Evolutionary conservation across 305 asterid species (phyloP).

Genomic region (Fraxinus latifolia): DNA sequence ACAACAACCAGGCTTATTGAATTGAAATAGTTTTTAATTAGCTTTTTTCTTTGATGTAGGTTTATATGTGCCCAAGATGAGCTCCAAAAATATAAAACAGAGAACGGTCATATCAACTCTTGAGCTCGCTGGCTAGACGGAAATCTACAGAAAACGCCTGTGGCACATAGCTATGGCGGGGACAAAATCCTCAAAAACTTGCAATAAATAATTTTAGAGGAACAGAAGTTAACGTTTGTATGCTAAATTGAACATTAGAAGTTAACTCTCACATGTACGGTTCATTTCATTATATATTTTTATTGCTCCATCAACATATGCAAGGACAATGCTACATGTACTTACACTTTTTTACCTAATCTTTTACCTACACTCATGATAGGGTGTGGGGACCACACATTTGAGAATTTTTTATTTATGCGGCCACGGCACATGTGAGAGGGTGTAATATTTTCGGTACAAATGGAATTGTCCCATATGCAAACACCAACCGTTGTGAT

Average conservation of each 20-base stretch:
- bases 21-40: not conserved
- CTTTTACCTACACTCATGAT: too few species aligned
- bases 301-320: not conserved
- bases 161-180: not conserved
- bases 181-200: not conserved
- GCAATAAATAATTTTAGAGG: not conserved
- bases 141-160: not conserved
- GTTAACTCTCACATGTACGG: not conserved
- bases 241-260: not conserved
- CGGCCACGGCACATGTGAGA: too few species aligned
- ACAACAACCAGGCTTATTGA: not conserved
- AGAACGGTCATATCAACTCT: slow-evolving; percentile 29
- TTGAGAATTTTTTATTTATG: too few species aligned
- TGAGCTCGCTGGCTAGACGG: slow-evolving; percentile 10
- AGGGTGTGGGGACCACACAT: too few species aligned
- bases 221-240: not conserved
- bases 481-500: not conserved
- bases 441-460: too few species aligned
- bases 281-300: not conserved
- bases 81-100: slow-evolving; percentile 44
- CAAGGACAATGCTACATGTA: too few species aligned
- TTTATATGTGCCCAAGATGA: slow-evolving; percentile 43
- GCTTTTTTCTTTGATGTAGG: slow-evolving; percentile 26
- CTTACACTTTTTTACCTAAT: too few species aligned
- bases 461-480: not conserved